These are phyloP conservation scores for Aspergillus transmontanensis DNA, from an alignment of 2,329 filamentous ascomycete genomes.

Conservation along the genomic window DNA sequence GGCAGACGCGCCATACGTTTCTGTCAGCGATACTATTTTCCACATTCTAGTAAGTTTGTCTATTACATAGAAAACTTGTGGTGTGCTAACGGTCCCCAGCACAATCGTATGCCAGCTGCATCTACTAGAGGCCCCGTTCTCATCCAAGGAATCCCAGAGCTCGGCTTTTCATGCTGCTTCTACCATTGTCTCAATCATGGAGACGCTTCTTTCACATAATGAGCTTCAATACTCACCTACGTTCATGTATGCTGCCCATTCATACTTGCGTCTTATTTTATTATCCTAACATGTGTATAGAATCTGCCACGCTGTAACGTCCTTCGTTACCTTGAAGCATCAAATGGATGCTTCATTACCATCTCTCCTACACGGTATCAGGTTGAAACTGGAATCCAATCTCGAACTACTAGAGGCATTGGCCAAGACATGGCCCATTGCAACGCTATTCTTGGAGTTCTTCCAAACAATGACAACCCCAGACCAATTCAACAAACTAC, in stretches of 20 bases:
- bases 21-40: slow-evolving; percentile 14
- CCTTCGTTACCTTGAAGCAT: slow-evolving; percentile 15
- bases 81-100: slow-evolving; percentile 3
- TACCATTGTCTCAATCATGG: slow-evolving; percentile 15
- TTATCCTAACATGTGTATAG: slow-evolving; percentile 6
- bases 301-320: slow-evolving; percentile 16
- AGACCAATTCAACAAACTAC: slow-evolving; percentile 7
- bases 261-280: background rate
- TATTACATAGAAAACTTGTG: no score
- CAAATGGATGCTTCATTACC: slow-evolving; percentile 15
- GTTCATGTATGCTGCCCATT: slow-evolving; percentile 5
- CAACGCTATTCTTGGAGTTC: slow-evolving; percentile 12
- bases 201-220: slow-evolving; percentile 12
- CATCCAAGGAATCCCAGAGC: slow-evolving; percentile 8
- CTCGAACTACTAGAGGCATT: slow-evolving; percentile 11
- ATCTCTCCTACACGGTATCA: slow-evolving; percentile 15
- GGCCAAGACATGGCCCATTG: slow-evolving; percentile 18
- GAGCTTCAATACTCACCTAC: slow-evolving; percentile 15
- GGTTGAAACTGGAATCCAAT: slow-evolving; percentile 13
- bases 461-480: slow-evolving; percentile 11
- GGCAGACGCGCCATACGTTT: slow-evolving; percentile 12
- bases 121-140: slow-evolving; percentile 9
- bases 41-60: slow-evolving; percentile 12
- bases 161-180: slow-evolving; percentile 18
- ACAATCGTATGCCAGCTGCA: slow-evolving; percentile 18